Evolutionary conservation across 2,329 filamentous ascomycete genomes (phyloP), one percentile per base, ranked within the genome.

Genomic region (Cercospora zeae-maydis): DNA sequence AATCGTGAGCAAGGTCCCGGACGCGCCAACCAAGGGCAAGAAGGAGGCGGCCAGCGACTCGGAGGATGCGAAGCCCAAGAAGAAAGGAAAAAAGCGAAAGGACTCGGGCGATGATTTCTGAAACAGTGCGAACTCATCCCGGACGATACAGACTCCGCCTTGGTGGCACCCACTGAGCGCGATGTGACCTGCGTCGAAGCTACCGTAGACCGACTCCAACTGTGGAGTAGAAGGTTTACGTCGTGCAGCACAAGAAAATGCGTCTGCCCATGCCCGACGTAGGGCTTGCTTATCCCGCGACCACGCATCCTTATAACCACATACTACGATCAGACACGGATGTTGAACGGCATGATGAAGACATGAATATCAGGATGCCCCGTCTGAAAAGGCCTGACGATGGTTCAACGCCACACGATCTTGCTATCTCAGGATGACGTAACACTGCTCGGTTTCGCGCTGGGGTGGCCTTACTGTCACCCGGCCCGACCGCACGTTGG

Each of bases 1-100:
- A 57, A 97, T 97, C 71, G 93, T 96, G 58, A 84, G 87, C 71
- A 93, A 93, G 74, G 88, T 97, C 0, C 89, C 86, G 2, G 88
- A 91, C 69, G 83, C 84, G 63, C 82, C 84, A 70, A 78, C 63
- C 67, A 80, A 69, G 80, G 84, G 69, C 10, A 71, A 72, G 63
- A 74, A 75, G 64, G 72, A 75, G 64, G 61, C 62, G n/a, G 69
- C 64, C 9, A 73, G 70, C 58, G 74, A 71, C 36, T 70, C 67
- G 49, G 67, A 72, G 19, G 71, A 73, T 21, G 57, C 62, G 27
- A 66, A 67, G 62, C 63, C 67, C 2, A 68, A 68, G 67, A 65
- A 60, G 62, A 67, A 65, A 51, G 61, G 63, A 19, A 69, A 67
- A 65, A 71, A 68, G 64, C 62, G 70, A 42, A 73, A 71, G 62